Evolutionary conservation across 495 filamentous ascomycete genomes (phyloP).

Genomic region (Parathielavia appendiculata): DNA sequence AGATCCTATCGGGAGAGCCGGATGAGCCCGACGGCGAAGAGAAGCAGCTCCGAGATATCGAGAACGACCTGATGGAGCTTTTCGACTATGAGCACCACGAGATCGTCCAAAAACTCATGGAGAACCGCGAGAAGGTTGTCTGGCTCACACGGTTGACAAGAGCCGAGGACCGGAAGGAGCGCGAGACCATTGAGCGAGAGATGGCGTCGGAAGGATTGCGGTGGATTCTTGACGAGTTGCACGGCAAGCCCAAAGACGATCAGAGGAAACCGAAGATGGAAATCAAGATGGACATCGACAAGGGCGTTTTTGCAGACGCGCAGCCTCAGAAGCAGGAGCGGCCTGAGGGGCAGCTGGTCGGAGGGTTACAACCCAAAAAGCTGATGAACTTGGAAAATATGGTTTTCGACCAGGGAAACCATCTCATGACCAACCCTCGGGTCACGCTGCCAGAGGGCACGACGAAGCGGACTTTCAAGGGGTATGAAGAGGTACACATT

Average conservation of each 20-base stretch:
- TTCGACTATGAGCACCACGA: slow-evolving; percentile 97
- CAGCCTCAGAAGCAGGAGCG: slow-evolving; percentile 39
- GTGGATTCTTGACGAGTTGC: slow-evolving; percentile 79
- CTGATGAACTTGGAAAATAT: slow-evolving; percentile 93
- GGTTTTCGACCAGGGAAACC: slow-evolving; percentile 95
- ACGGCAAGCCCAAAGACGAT: slow-evolving; percentile 51
- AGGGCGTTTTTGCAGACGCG: slow-evolving; percentile 50
- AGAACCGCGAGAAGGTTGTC: slow-evolving; percentile 84
- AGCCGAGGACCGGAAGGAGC: slow-evolving; percentile 75
- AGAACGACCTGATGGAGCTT: slow-evolving; percentile 97
- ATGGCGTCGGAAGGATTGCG: slow-evolving; percentile 86
- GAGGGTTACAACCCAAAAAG: slow-evolving; percentile 82
- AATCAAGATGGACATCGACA: slow-evolving; percentile 95
- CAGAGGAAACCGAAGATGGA: slow-evolving; percentile 64
- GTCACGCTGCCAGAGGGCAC: slow-evolving; percentile 94
- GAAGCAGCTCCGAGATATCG: slow-evolving; percentile 80
- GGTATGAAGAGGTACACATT: slow-evolving; percentile 97
- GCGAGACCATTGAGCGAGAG: slow-evolving; percentile 73
- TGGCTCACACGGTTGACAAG: slow-evolving; percentile 89
- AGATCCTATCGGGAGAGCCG: slow-evolving; percentile 67
- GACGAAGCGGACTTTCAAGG: slow-evolving; percentile 90
- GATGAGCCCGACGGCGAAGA: slow-evolving; percentile 71
- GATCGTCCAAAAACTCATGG: slow-evolving; percentile 84
- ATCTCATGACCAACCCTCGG: slow-evolving; percentile 96
- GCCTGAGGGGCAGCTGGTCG: slow-evolving; percentile 60